These are phyloP conservation scores for Saccharomycopsis synnaedendra DNA, from an alignment of 805 yeast species.

Conservation along the genomic window DNA sequence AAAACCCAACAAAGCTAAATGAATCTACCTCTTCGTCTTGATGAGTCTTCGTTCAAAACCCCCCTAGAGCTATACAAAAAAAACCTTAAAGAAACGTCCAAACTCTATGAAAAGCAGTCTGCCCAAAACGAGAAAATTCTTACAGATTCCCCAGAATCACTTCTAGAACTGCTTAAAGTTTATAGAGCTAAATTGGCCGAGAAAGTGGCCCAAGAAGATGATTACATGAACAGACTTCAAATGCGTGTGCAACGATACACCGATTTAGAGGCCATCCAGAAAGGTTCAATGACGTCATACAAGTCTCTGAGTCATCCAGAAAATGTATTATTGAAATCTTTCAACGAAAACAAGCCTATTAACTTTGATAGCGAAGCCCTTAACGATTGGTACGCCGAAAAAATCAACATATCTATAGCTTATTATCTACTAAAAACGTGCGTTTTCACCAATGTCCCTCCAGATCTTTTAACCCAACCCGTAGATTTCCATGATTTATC, in stretches of 20 bases:
- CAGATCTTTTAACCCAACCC: conserved; percentile 8
- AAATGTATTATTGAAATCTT: conserved; percentile 7
- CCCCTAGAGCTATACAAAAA: conserved; percentile 16
- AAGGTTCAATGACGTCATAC: no score
- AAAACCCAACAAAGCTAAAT: neutral
- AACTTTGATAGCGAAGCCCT: conserved; percentile 4
- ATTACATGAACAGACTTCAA: conserved; percentile 6
- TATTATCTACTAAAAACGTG: conserved; percentile 11
- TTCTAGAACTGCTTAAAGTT: conserved; percentile 5
- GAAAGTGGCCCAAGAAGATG: conserved; percentile 7
- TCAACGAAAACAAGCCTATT: conserved; percentile 6
- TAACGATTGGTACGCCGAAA: conserved; percentile 10
- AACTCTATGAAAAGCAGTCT: conserved; percentile 12
- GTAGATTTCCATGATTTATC: conserved; percentile 4
- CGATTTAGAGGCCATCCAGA: neutral
- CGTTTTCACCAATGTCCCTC: conserved; percentile 9
- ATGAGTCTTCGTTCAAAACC: conserved; percentile 9
- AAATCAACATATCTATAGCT: conserved; percentile 11
- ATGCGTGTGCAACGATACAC: conserved; percentile 2
- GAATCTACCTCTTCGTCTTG: conserved; percentile 14
- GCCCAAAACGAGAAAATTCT: neutral
- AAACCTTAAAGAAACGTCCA: conserved; percentile 14
- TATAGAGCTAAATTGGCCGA: conserved; percentile 10
- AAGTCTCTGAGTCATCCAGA: neutral
- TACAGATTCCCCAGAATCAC: neutral